These are phyloP conservation scores for Tolypocladium guangdongense DNA, from an alignment of 2,329 filamentous ascomycete species.

Conservation along the genomic window DNA sequence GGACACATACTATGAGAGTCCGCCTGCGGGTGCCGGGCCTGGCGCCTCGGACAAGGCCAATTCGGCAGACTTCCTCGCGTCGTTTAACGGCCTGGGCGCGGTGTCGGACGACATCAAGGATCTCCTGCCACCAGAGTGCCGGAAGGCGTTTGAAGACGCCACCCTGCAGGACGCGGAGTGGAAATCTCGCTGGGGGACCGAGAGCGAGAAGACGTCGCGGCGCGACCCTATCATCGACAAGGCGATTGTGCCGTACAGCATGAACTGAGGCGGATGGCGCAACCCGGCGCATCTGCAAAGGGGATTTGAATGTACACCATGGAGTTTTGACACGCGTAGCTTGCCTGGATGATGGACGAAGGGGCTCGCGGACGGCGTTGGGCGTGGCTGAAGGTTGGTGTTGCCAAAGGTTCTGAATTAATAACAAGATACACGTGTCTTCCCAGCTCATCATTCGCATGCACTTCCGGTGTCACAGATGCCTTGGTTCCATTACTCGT, in stretches of 20 bases:
- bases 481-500: not conserved
- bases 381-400: not conserved
- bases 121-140: slow-evolving; percentile 59
- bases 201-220: slow-evolving; percentile 45
- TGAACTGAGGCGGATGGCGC: slow-evolving; percentile 12
- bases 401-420: not conserved
- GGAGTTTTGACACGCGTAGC: not conserved
- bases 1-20: slow-evolving; percentile 44
- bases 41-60: slow-evolving; percentile 32
- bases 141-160: slow-evolving; percentile 59
- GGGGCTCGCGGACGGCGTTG: not conserved
- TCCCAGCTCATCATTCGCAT: not conserved
- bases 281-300: not conserved
- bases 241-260: slow-evolving; percentile 48
- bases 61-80: slow-evolving; percentile 34
- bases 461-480: not conserved
- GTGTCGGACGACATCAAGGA: slow-evolving; percentile 55
- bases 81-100: slow-evolving; percentile 51
- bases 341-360: not conserved
- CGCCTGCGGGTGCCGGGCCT: slow-evolving; percentile 33
- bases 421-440: not conserved
- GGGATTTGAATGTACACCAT: not conserved
- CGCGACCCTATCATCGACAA: slow-evolving; percentile 50
- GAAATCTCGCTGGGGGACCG: slow-evolving; percentile 64
- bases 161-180: slow-evolving; percentile 55